These are phyloP conservation scores for Echeveria elegans DNA, from an alignment of 164 flowering plant species.

Conservation along the genomic window DNA sequence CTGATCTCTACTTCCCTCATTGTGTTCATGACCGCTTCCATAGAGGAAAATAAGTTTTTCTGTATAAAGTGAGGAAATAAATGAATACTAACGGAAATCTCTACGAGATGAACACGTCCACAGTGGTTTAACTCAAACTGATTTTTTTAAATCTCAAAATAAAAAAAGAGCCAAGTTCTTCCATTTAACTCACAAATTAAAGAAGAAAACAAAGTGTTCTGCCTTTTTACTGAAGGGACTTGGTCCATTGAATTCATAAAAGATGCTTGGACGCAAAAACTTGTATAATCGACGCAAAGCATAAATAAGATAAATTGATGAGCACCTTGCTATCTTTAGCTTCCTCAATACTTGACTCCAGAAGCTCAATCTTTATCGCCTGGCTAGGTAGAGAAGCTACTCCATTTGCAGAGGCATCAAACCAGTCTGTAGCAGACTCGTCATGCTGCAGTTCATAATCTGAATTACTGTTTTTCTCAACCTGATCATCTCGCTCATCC, in stretches of 20 bases:
- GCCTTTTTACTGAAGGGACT: not conserved
- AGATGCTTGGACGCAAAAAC: not conserved
- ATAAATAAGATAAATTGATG: constrained; percentile 7
- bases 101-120: constrained; percentile 3
- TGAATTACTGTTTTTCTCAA: constrained; percentile 10
- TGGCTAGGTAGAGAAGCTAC: constrained; percentile 28
- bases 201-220: not conserved
- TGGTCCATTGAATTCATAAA: not conserved
- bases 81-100: not conserved
- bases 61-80: constrained; percentile 17
- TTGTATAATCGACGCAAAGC: not conserved
- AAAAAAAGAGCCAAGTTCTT: not conserved
- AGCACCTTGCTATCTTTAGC: constrained; percentile 84
- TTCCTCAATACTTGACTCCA: constrained; percentile 56
- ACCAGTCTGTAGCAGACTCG: constrained; percentile 15
- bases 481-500: constrained; percentile 14
- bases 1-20: constrained; percentile 60
- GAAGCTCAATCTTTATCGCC: constrained; percentile 36
- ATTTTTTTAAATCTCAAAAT: no score
- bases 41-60: constrained; percentile 47
- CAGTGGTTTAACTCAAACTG: not conserved
- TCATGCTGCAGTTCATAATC: constrained; percentile 18
- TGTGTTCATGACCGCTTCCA: constrained; percentile 45
- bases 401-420: not conserved
- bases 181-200: not conserved